These are phyloP conservation scores for Lachancea quebecensis DNA, from an alignment of 805 yeast genomes.

Conservation along the genomic window DNA sequence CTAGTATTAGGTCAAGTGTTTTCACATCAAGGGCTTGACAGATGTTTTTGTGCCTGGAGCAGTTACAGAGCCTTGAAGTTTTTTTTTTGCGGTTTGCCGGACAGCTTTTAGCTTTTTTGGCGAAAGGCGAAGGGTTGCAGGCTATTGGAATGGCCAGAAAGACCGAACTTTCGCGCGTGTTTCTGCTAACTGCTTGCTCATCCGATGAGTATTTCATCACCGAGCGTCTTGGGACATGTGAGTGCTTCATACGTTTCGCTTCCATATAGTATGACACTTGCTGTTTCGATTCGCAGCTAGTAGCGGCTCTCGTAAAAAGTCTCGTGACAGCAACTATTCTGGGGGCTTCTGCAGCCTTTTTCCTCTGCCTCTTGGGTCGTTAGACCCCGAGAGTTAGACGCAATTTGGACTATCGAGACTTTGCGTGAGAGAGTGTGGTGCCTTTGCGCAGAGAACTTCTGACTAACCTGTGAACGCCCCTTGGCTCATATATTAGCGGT, in stretches of 20 bases:
- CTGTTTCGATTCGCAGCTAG: not conserved
- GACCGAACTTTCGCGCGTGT: no score
- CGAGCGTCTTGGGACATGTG: slow-evolving; percentile 4
- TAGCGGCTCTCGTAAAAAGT: no score
- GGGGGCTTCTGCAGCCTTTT: not conserved
- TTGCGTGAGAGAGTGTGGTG: no score
- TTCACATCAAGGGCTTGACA: no score
- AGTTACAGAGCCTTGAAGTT: no score
- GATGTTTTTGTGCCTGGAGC: no score
- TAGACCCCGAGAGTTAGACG: not conserved
- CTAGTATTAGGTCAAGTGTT: no score
- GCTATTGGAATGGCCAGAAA: no score
- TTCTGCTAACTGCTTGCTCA: slow-evolving; percentile 1
- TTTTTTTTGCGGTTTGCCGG: no score
- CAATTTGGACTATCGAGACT: not conserved
- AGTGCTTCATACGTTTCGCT: slow-evolving; percentile 21
- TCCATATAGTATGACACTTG: slow-evolving; percentile 25
- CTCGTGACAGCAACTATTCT: not conserved
- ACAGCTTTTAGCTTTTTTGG: no score
- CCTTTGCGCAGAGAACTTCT: not conserved
- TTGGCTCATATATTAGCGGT: not conserved
- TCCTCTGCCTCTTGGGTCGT: not conserved
- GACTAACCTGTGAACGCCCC: not conserved
- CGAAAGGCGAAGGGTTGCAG: no score
- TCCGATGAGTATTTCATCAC: slow-evolving; percentile 10